Percentiles rank a stretch among this genome's conserved stretches.
phyloP scores from a whole-genome alignment of 208 protist species.

The Phytomonas sp. region DNA sequence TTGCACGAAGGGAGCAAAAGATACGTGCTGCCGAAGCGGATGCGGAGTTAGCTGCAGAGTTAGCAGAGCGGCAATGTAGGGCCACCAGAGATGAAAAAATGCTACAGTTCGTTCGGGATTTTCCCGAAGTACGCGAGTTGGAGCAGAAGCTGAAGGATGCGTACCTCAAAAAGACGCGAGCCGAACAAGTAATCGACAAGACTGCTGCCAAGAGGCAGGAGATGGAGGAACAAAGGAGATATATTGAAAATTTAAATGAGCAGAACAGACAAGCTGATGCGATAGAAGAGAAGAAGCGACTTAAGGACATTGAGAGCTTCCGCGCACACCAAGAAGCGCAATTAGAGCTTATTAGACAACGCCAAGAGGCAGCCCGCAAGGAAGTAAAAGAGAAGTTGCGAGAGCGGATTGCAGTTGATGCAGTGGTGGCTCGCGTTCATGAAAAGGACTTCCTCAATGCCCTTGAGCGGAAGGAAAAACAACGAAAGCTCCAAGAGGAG shows the following conservation, averaged over 20 bases:
- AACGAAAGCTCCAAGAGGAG: constrained; percentile 71
- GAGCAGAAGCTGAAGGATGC: constrained; percentile 67
- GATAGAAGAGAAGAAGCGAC: constrained; percentile 47
- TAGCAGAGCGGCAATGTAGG: constrained; percentile 65
- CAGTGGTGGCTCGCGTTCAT: constrained; percentile 75
- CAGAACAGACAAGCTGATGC: constrained; percentile 32
- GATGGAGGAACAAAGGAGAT: constrained; percentile 48
- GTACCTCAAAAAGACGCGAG: constrained; percentile 65
- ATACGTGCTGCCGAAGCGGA: constrained; percentile 45
- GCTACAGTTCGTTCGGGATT: constrained; percentile 73
- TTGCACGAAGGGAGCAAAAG: constrained; percentile 34
- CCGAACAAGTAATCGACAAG: constrained; percentile 61
- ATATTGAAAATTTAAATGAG: constrained; percentile 47
- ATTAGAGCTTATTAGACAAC: constrained; percentile 70
- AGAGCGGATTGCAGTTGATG: constrained; percentile 86
- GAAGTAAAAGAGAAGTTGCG: constrained; percentile 58
- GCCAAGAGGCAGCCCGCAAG: constrained; percentile 29
- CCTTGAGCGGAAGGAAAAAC: constrained; percentile 54
- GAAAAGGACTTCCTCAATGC: constrained; percentile 78
- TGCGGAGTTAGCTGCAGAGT: constrained; percentile 63
- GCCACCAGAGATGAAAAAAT: constrained; percentile 82
- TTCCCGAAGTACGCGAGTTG: constrained; percentile 73
- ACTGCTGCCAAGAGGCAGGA: constrained; percentile 24
- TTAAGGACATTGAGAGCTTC: constrained; percentile 59
- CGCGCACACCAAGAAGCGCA: constrained; percentile 65